Conservation (phyloP, 2,329 filamentous ascomycete genomes). For the Fusarium annulatum region DNA sequence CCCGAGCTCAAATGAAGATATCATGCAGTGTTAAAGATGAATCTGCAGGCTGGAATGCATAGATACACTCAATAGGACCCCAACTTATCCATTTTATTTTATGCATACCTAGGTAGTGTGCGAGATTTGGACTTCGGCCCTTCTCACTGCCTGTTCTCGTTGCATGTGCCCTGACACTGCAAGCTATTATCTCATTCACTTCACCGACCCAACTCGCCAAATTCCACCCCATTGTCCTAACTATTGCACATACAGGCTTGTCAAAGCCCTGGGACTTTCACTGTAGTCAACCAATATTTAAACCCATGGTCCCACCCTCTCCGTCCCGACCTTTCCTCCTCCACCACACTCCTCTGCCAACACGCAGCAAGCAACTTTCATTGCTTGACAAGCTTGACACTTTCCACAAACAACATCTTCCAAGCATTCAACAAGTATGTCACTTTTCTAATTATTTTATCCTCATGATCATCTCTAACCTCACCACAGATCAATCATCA, state of each 20-base stretch:
- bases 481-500: slow-evolving; percentile 22
- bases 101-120: too few species aligned
- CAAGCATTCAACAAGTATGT: slow-evolving; percentile 4
- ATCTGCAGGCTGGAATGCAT: neutral
- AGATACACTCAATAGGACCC: too few species aligned
- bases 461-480: slow-evolving; percentile 3
- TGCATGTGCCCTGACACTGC: slow-evolving; percentile 11
- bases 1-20: neutral
- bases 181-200: neutral
- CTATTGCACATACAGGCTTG: neutral
- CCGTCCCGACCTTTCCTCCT: slow-evolving; percentile 15
- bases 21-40: neutral
- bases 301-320: neutral
- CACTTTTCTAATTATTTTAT: neutral
- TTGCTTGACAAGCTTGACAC: neutral
- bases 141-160: neutral
- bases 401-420: neutral
- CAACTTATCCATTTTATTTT: neutral
- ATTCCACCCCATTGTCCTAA: neutral
- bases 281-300: neutral
- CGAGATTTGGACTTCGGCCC: neutral
- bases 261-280: neutral
- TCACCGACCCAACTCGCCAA: neutral
- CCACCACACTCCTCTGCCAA: slow-evolving; percentile 2
- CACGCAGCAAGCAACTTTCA: neutral